These are phyloP conservation scores for Alternaria triticina DNA, from an alignment of 2,329 filamentous ascomycete genomes.

Conservation along the genomic window DNA sequence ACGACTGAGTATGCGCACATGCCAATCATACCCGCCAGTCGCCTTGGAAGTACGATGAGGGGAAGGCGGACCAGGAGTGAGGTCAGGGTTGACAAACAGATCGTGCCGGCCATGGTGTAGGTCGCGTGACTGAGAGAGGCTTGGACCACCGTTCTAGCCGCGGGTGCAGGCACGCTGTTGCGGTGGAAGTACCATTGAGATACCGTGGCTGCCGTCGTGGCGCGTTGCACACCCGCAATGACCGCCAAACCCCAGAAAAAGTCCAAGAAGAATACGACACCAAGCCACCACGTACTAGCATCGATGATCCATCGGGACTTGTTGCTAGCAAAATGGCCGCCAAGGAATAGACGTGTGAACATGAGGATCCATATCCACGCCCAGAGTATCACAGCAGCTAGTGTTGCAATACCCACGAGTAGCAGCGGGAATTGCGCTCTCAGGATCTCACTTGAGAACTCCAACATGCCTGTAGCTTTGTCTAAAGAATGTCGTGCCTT, in stretches of 20 bases:
- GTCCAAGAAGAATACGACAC: slow-evolving; percentile 88
- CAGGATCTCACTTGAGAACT: slow-evolving; percentile 89
- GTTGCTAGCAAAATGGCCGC: slow-evolving; percentile 74
- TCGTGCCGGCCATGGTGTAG: slow-evolving; percentile 88
- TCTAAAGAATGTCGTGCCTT: slow-evolving; percentile 80
- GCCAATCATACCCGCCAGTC: slow-evolving; percentile 71
- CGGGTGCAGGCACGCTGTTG: slow-evolving; percentile 76
- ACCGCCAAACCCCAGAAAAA: slow-evolving; percentile 95
- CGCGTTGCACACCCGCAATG: slow-evolving; percentile 85
- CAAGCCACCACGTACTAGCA: slow-evolving; percentile 91
- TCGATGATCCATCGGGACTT: slow-evolving; percentile 76
- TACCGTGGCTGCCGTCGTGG: slow-evolving; percentile 91
- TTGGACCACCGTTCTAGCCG: slow-evolving; percentile 79
- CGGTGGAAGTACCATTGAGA: slow-evolving; percentile 99
- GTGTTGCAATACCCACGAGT: slow-evolving; percentile 78
- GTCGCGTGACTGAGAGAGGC: slow-evolving; percentile 82
- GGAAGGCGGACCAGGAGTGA: slow-evolving; percentile 83
- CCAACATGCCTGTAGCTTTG: slow-evolving; percentile 85
- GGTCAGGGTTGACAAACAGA: slow-evolving; percentile 85
- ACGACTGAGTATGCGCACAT: slow-evolving; percentile 80
- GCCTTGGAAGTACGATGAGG: slow-evolving; percentile 79
- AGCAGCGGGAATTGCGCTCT: slow-evolving; percentile 84
- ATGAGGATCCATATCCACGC: slow-evolving; percentile 97
- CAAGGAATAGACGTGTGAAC: slow-evolving; percentile 94
- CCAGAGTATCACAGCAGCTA: slow-evolving; percentile 80